Evolutionary conservation across 140 eudicot species (phyloP).

Genomic region (Stevia rebaudiana): DNA sequence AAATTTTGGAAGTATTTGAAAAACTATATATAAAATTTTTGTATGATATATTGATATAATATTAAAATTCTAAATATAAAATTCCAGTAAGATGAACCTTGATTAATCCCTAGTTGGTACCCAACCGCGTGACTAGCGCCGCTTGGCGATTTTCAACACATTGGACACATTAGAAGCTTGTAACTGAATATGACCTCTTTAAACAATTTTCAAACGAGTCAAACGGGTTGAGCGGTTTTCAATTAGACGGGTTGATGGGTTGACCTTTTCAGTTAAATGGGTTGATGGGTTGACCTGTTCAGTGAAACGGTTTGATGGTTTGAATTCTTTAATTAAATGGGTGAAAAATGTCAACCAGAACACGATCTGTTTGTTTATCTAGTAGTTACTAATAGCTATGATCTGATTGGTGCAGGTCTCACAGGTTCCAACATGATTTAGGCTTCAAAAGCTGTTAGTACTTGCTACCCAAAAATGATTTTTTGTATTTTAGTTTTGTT

Average conservation of each 20-base stretch:
- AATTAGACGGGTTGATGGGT: not conserved
- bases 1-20: too few species aligned
- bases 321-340: not conserved
- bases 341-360: not conserved
- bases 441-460: conserved; percentile 2
- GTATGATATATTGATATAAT: too few species aligned
- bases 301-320: not conserved
- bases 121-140: too few species aligned
- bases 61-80: too few species aligned
- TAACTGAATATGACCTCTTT: not conserved
- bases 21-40: too few species aligned
- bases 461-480: not conserved
- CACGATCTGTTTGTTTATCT: not conserved
- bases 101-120: too few species aligned
- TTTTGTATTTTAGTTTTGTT: not conserved
- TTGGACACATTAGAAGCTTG: not conserved
- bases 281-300: not conserved
- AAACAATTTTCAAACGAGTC: not conserved
- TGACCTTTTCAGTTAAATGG: not conserved
- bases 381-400: not conserved
- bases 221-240: not conserved
- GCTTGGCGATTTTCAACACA: too few species aligned
- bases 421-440: conserved; percentile 41
- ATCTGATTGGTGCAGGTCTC: conserved; percentile 32
- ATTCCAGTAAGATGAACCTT: too few species aligned